Base-by-base conservation (phyloP, 2,329 filamentous ascomycete species). In the Fusarium sp. region DNA sequence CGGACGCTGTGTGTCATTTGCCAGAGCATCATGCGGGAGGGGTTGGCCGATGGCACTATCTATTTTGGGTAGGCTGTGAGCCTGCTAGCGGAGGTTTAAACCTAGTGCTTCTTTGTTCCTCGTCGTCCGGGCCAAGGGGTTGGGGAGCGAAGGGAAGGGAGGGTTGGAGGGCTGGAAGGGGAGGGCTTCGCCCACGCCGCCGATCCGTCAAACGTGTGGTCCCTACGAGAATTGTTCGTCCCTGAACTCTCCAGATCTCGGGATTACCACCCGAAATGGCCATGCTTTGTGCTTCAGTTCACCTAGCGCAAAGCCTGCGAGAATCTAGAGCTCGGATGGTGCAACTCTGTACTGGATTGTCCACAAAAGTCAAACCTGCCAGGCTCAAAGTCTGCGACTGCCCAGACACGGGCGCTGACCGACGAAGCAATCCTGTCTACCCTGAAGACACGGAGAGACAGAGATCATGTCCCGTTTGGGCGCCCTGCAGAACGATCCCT, bases 1-100 rank as follows among this genome's bases (percentile, higher is more conserved):
- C 56, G 33, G 57, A 38, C 61, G 65, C 50, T 72, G 63, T 65
- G 60, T 71, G 63, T 67, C 75, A 78, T 78, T 78, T 73, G 75
- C 69, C 65, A 74, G 74, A 64, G 59, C 70, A 69, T 63, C 60
- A 68, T 72, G 73, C 71, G 74, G 68, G 72, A 76, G 69, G 69
- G 68, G 68, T 59, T 72, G 74, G 61, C 67, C 61, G 57, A 74
- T 60, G 63, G 52, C 71, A 64, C 70, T 62, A 68, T 75, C 74
- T 78, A 78, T 78, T 78, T 75, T 69, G 70, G 72, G 67, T 40
- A 38, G 65, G 58, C 54, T 63, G 18, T 63, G 45, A 67, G 54
- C 61, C 52, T 62, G 59, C 33, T 75, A 69, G 72, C 25, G 58
- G 68, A 74, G 59, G 71, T 72, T 62, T 65, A 73, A 74, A 70